phyloP scores from a whole-genome alignment of 768 basidiomycete species.

The Nidularia sp. region DNA sequence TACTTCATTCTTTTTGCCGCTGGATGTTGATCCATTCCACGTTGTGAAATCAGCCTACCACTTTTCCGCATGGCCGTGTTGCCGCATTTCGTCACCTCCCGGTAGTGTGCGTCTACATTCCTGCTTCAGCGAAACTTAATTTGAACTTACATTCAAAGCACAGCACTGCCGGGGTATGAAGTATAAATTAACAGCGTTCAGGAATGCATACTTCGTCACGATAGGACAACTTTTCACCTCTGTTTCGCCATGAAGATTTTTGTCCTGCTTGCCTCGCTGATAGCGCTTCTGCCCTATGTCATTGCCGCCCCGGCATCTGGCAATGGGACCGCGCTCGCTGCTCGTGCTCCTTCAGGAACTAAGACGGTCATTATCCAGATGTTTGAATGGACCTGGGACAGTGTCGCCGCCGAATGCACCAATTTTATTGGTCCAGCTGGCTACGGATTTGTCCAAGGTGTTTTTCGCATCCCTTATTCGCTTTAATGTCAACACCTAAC shows the following conservation, averaged over 20 bases:
- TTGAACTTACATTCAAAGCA: too few relatives aligned
- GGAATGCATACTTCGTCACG: background rate
- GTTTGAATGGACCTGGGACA: constrained; percentile 66
- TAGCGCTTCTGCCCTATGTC: constrained; percentile 2
- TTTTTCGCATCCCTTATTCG: constrained; percentile 4
- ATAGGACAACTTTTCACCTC: background rate
- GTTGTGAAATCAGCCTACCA: too few relatives aligned
- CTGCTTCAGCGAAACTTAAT: too few relatives aligned
- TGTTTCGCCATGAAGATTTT: background rate
- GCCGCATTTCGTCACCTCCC: too few relatives aligned
- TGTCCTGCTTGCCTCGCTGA: background rate
- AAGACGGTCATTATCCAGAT: constrained; percentile 63
- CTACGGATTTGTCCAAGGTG: constrained; percentile 69
- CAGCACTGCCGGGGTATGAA: too few relatives aligned
- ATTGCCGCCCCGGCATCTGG: constrained; percentile 4
- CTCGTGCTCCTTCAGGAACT: constrained; percentile 18
- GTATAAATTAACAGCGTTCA: too few relatives aligned
- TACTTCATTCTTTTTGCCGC: too few relatives aligned
- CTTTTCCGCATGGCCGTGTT: too few relatives aligned
- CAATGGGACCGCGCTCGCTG: constrained; percentile 2
- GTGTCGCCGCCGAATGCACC: constrained; percentile 60
- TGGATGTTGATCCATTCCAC: too few relatives aligned
- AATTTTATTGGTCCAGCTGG: constrained; percentile 67
- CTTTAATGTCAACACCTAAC: background rate
- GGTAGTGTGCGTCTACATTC: too few relatives aligned